phyloP scores from a whole-genome alignment of 2,329 filamentous ascomycete genomes.

The Sporothrix pseudoabietina region DNA sequence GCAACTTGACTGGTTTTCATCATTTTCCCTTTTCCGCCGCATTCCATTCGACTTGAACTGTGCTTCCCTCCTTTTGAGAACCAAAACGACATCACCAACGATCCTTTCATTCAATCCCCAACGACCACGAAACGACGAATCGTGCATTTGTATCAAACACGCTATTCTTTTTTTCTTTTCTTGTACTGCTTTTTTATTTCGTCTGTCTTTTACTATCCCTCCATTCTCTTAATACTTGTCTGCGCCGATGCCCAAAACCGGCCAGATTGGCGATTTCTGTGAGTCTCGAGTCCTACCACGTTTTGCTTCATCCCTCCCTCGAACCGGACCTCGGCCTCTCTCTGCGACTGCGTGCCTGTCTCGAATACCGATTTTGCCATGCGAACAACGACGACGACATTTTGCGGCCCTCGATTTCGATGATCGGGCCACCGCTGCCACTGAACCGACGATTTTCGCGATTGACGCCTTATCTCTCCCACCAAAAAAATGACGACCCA shows the following conservation, averaged over 20 bases:
- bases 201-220: constrained; percentile 13
- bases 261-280: constrained; percentile 28
- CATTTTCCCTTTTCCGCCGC: constrained; percentile 6
- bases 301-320: constrained; percentile 9
- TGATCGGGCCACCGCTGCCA: neutral
- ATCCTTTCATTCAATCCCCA: constrained; percentile 2
- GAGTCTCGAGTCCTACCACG: constrained; percentile 16
- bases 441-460: neutral
- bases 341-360: constrained; percentile 4
- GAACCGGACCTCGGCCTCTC: neutral
- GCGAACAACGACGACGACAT: neutral
- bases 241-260: constrained; percentile 13
- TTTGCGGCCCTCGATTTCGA: neutral
- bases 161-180: constrained; percentile 19
- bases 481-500: neutral
- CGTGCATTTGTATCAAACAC: constrained; percentile 27
- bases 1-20: constrained; percentile 7
- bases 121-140: constrained; percentile 25
- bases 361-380: neutral
- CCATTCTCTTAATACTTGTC: constrained; percentile 7
- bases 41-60: neutral
- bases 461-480: constrained; percentile 20
- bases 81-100: constrained; percentile 20
- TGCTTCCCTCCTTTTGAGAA: neutral
- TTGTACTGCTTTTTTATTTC: constrained; percentile 14